These are phyloP conservation scores for Kwoniella botswanensis DNA, from an alignment of 768 basidiomycete genomes.

Conservation along the genomic window DNA sequence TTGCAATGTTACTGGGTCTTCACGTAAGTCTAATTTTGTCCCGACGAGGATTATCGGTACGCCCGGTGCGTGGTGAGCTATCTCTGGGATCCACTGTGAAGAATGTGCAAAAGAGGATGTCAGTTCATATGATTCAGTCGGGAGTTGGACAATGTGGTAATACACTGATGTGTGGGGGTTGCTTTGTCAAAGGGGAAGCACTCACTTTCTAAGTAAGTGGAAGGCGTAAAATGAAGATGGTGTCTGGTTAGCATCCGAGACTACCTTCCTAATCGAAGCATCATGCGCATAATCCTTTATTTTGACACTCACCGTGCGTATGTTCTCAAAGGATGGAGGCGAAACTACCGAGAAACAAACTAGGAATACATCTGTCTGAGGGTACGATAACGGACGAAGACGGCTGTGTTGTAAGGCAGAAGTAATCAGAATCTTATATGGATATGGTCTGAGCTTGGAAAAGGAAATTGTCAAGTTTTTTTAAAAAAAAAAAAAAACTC, in stretches of 20 bases:
- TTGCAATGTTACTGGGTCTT: slow-evolving; percentile 89
- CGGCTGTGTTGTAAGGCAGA: slow-evolving; percentile 59
- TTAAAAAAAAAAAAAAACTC: no score
- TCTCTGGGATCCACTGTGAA: slow-evolving; percentile 64
- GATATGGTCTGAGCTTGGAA: no score
- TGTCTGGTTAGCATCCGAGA: no score
- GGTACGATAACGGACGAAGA: slow-evolving; percentile 95
- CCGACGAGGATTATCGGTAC: slow-evolving; percentile 93
- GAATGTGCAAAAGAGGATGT: background rate
- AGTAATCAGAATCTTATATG: no score
- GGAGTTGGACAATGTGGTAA: no score
- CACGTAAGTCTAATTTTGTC: slow-evolving; percentile 95
- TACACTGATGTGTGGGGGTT: no score
- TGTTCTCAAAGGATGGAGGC: slow-evolving; percentile 98
- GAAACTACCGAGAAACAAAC: slow-evolving; percentile 99
- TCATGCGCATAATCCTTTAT: no score
- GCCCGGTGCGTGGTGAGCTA: slow-evolving; percentile 93
- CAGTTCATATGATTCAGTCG: no score
- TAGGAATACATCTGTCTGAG: slow-evolving; percentile 98
- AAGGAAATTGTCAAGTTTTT: background rate
- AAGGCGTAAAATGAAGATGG: no score
- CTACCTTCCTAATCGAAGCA: no score
- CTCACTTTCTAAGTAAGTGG: slow-evolving; percentile 20
- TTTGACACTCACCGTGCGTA: slow-evolving; percentile 76
- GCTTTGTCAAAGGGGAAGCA: background rate